These are phyloP conservation scores for Amanita thiersii DNA, from an alignment of 768 basidiomycete genomes.

Conservation along the genomic window DNA sequence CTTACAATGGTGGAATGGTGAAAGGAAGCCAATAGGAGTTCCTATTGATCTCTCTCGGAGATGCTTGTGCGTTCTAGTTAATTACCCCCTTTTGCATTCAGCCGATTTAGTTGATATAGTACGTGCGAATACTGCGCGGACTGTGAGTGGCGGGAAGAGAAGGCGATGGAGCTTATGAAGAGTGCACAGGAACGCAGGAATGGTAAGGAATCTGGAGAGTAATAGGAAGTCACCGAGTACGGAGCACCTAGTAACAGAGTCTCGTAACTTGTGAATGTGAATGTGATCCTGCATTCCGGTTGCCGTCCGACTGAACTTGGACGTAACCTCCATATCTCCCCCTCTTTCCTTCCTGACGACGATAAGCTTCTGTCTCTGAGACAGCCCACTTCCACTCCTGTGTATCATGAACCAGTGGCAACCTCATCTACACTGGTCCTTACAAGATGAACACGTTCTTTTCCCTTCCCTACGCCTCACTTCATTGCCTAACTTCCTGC, in stretches of 20 bases:
- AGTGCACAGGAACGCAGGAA: too few species aligned
- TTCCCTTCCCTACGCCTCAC: slow-evolving; percentile 31
- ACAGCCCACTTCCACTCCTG: neutral
- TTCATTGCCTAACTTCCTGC: slow-evolving; percentile 40
- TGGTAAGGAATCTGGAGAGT: too few species aligned
- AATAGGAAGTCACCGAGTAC: too few species aligned
- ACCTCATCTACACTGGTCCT: slow-evolving; percentile 32
- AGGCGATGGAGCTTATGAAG: slow-evolving; percentile 31
- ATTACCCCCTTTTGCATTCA: neutral
- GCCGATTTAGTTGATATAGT: slow-evolving; percentile 20
- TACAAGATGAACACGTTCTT: slow-evolving; percentile 29
- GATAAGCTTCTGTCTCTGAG: too few species aligned
- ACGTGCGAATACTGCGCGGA: slow-evolving; percentile 66
- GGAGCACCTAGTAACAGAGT: too few species aligned
- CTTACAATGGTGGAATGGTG: slow-evolving; percentile 71
- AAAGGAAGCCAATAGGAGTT: slow-evolving; percentile 65
- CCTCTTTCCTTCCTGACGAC: too few species aligned
- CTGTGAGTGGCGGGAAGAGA: slow-evolving; percentile 75
- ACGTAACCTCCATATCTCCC: too few species aligned
- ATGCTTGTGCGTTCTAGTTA: slow-evolving; percentile 50
- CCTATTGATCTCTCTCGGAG: slow-evolving; percentile 46
- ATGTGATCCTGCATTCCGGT: too few species aligned
- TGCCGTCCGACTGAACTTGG: too few species aligned
- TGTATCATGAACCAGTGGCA: slow-evolving; percentile 15
- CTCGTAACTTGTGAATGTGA: too few species aligned